Percentiles rank a stretch among this genome's conserved stretches.
These are phyloP conservation scores for Yamadazyma trypodendri DNA, from an alignment of 1,139 yeast genomes.

Conservation along the genomic window DNA sequence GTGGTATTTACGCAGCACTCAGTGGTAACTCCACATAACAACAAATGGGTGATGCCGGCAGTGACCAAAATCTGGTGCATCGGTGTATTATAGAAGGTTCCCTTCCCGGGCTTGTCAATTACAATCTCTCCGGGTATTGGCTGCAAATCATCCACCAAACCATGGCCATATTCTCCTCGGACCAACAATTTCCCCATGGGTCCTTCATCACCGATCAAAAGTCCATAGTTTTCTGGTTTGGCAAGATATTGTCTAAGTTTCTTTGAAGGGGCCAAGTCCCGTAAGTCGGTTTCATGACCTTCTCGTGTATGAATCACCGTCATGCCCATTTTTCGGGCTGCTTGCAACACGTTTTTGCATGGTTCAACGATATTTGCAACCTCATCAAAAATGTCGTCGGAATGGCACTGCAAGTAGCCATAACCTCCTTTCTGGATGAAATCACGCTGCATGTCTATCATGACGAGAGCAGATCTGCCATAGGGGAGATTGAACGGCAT, in stretches of 20 bases:
- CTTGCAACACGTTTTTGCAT: constrained; percentile 10
- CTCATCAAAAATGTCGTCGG: constrained; percentile 9
- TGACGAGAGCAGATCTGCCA: constrained; percentile 13
- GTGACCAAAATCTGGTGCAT: constrained; percentile 15
- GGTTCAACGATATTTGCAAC: constrained; percentile 14
- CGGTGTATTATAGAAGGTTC: constrained; percentile 15
- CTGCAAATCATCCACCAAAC: constrained; percentile 11
- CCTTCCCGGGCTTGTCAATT: constrained; percentile 16
- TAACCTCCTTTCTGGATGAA: constrained; percentile 15
- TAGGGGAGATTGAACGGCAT: constrained; percentile 9
- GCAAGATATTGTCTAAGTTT: constrained; percentile 11
- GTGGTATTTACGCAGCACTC: constrained; percentile 17
- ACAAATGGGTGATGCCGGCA: constrained; percentile 15
- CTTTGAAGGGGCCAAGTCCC: constrained; percentile 15
- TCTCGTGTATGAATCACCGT: constrained; percentile 15
- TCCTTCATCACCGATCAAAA: constrained; percentile 16
- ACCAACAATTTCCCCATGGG: constrained; percentile 15
- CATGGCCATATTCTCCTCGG: constrained; percentile 15
- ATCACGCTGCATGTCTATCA: constrained; percentile 17
- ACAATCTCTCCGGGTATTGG: constrained; percentile 13
- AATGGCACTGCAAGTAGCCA: constrained; percentile 14
- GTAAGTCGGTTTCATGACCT: constrained; percentile 13
- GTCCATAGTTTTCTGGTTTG: constrained; percentile 11
- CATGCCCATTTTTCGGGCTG: constrained; percentile 14
- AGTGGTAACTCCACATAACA: constrained; percentile 16